Evolutionary conservation across 352 stramenopile species (phyloP).

Genomic region (Pythium periplocum): DNA sequence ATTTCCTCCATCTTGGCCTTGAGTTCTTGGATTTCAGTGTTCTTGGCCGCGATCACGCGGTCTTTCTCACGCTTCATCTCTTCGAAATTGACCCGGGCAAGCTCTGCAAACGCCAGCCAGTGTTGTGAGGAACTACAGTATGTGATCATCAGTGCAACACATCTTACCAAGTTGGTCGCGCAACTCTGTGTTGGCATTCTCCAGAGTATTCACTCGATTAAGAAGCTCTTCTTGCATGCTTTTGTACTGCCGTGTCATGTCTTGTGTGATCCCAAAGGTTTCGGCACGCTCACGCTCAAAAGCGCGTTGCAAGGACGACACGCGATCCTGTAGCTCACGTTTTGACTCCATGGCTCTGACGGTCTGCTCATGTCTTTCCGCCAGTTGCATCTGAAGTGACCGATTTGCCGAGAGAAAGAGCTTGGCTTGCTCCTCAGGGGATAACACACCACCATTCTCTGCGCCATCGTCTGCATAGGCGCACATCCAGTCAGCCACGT

Average conservation of each 20-base stretch:
- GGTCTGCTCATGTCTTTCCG: constrained; percentile 81
- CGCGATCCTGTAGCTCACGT: constrained; percentile 74
- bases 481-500: too few species aligned
- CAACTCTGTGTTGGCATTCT: constrained; percentile 91
- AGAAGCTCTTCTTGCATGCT: constrained; percentile 93
- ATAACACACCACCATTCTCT: constrained; percentile 68
- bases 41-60: constrained; percentile 83
- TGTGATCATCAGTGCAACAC: background rate
- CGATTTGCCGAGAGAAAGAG: constrained; percentile 79
- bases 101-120: constrained; percentile 34
- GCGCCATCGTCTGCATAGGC: constrained; percentile 47
- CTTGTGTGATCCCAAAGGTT: constrained; percentile 91
- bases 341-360: constrained; percentile 88
- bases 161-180: constrained; percentile 84
- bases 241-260: constrained; percentile 97
- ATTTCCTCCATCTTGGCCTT: constrained; percentile 95
- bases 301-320: constrained; percentile 77
- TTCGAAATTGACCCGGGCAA: constrained; percentile 80
- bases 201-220: constrained; percentile 81
- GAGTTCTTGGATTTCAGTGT: constrained; percentile 85
- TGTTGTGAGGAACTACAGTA: background rate
- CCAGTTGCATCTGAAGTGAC: constrained; percentile 87
- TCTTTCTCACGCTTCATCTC: constrained; percentile 91
- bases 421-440: constrained; percentile 79
- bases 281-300: constrained; percentile 85